Base-by-base conservation (phyloP, 2,329 filamentous ascomycete genomes). In the Fusarium sp. region DNA sequence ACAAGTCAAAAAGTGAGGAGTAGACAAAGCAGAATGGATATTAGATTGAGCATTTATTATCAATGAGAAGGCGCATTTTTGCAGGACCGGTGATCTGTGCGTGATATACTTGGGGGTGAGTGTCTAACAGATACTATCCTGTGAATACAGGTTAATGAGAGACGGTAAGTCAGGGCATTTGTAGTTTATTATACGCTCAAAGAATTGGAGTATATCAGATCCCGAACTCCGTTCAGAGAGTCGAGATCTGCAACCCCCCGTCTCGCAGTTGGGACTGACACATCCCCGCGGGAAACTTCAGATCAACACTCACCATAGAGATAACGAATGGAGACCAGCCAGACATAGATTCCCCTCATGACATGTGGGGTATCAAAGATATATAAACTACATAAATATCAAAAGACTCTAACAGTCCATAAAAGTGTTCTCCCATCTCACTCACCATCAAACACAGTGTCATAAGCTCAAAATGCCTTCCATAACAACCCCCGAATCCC, bases 201-300 rank as follows among this genome's bases (percentile, higher is more conserved):
- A 28, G 11, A 15, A 41, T 13, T 14, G 8, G 12, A 34, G 39
- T 47, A 57, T 13, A 47, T 47, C 24, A 57, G n/a, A 47, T 57
- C 24, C n/a, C n/a, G 17, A 56, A 10, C 11, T 13, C 30, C 15
- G 18, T n/a, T 24, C 22, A 26, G 38, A 24, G 18, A 30, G 15
- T 38, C 20, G 10, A 30, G 65, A 61, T 67, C 64, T 38, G 51
- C 51, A 59, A 26, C 26, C 50, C 26, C 32, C 39, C 6, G n/a
- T 51, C 17, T 36, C 8, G 14, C 13, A 17, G 34, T 38, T 24
- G 48, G 15, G 34, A 39, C 51, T 14, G 30, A 34, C 18, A 34
- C 17, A 62, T 68, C 57, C 32, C 66, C 65, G 65, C 66, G 65
- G 66, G 42, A 68, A 68, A 68, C 66, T 41, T n/a, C 18, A 44